These are phyloP conservation scores for Ceratocystiopsis sp. DNA, from an alignment of 2,329 filamentous ascomycete species.

Conservation along the genomic window DNA sequence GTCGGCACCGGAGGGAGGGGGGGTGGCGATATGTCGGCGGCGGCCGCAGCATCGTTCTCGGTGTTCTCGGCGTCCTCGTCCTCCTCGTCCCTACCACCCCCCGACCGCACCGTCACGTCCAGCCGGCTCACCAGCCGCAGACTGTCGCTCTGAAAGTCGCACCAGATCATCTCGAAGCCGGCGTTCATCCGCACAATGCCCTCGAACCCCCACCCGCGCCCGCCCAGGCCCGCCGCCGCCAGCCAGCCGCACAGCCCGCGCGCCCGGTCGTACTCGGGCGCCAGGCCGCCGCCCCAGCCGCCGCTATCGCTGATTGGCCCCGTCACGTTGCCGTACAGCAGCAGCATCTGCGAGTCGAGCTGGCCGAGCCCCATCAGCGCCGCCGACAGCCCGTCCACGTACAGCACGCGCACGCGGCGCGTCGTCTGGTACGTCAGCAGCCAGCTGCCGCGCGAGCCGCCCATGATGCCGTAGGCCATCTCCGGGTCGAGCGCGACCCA, in stretches of 20 bases:
- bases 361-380: slow-evolving; percentile 28
- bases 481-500: slow-evolving; percentile 35
- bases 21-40: slow-evolving; percentile 15
- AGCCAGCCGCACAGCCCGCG: slow-evolving; percentile 30
- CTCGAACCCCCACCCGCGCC: slow-evolving; percentile 29
- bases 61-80: neutral
- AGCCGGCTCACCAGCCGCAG: slow-evolving; percentile 24
- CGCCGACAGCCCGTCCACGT: slow-evolving; percentile 33
- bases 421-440: slow-evolving; percentile 32
- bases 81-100: neutral
- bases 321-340: slow-evolving; percentile 28
- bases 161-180: slow-evolving; percentile 35
- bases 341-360: slow-evolving; percentile 31
- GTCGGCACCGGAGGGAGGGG: slow-evolving; percentile 21
- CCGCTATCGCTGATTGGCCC: slow-evolving; percentile 13
- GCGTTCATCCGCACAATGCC: slow-evolving; percentile 33
- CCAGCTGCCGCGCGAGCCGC: slow-evolving; percentile 22
- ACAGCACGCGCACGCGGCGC: slow-evolving; percentile 23
- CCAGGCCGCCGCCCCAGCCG: slow-evolving; percentile 18
- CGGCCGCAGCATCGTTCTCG: too few species aligned
- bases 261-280: slow-evolving; percentile 29
- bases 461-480: slow-evolving; percentile 38
- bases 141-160: slow-evolving; percentile 27
- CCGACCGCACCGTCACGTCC: slow-evolving; percentile 23
- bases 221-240: slow-evolving; percentile 20